These are phyloP conservation scores for Colletotrichum brevisporum DNA, from an alignment of 2,329 filamentous ascomycete species.

Conservation along the genomic window DNA sequence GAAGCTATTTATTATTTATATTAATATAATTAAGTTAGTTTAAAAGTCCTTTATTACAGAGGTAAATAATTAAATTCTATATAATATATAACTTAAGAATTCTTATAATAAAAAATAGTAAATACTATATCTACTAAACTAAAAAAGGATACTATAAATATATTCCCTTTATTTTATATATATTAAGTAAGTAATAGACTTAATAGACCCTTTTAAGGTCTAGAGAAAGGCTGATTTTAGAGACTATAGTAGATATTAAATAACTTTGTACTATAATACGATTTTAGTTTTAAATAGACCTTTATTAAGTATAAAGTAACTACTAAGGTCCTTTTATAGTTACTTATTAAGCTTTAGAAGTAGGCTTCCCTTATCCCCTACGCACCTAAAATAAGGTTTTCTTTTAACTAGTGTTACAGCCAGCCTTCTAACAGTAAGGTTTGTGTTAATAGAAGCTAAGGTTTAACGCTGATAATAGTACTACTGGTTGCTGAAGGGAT, in stretches of 20 bases:
- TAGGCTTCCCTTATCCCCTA: too few relatives aligned
- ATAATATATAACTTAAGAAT: background rate
- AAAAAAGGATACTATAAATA: background rate
- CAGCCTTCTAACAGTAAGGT: too few relatives aligned
- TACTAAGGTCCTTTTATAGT: too few relatives aligned
- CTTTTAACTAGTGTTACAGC: too few relatives aligned
- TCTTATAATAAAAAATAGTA: background rate
- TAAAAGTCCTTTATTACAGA: background rate
- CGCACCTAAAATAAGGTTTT: too few relatives aligned
- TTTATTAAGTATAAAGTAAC: too few relatives aligned
- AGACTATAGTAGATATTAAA: background rate
- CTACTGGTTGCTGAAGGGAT: too few relatives aligned
- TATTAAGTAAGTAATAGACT: background rate
- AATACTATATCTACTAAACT: background rate
- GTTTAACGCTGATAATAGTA: too few relatives aligned
- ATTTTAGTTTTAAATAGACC: too few relatives aligned
- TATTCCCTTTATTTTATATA: background rate
- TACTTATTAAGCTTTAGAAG: too few relatives aligned
- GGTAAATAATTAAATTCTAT: background rate
- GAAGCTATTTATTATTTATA: background rate
- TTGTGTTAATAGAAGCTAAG: too few relatives aligned
- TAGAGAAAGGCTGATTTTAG: background rate
- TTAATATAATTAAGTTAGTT: background rate
- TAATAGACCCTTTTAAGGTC: background rate
- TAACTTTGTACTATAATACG: too few relatives aligned